phyloP scores from a whole-genome alignment of 495 filamentous ascomycete species.

The Cetradonia linearis region DNA sequence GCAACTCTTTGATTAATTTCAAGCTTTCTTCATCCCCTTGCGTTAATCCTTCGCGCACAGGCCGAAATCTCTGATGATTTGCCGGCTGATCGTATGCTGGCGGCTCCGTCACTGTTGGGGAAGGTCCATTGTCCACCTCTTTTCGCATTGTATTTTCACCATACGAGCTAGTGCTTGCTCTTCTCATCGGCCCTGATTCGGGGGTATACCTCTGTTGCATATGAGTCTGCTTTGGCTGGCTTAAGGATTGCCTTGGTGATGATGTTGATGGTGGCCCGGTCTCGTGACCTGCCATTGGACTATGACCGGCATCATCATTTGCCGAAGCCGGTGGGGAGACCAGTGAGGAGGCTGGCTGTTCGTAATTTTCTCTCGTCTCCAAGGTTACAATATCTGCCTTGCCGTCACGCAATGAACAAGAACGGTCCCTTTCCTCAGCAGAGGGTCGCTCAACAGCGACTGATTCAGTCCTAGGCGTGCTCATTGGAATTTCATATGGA shows the following conservation, averaged over 20 bases:
- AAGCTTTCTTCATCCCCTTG: slow-evolving; percentile 43
- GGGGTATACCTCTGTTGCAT: slow-evolving; percentile 31
- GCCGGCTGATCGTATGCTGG: slow-evolving; percentile 1
- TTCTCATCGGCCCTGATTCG: slow-evolving; percentile 29
- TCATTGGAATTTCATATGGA: neutral
- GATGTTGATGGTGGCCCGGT: slow-evolving; percentile 33
- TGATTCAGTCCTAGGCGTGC: neutral
- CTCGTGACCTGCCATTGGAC: slow-evolving; percentile 24
- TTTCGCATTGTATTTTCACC: slow-evolving; percentile 19
- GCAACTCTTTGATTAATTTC: slow-evolving; percentile 46
- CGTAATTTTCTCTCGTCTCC: slow-evolving; percentile 9
- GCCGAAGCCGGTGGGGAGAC: slow-evolving; percentile 46
- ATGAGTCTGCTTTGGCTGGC: slow-evolving; percentile 39
- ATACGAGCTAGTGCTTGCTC: slow-evolving; percentile 26
- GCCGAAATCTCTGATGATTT: neutral
- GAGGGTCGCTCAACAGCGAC: neutral
- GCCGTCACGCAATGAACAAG: neutral
- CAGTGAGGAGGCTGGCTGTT: slow-evolving; percentile 31
- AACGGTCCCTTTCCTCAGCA: neutral
- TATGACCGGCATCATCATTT: slow-evolving; percentile 38
- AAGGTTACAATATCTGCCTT: neutral
- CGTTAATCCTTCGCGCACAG: neutral
- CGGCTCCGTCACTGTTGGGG: slow-evolving; percentile 28
- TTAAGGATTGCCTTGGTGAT: slow-evolving; percentile 41
- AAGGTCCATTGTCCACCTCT: slow-evolving; percentile 26